These are phyloP conservation scores for Chlamydomonas sp. DNA, from an alignment of 139 green algal genomes.

Conservation along the genomic window DNA sequence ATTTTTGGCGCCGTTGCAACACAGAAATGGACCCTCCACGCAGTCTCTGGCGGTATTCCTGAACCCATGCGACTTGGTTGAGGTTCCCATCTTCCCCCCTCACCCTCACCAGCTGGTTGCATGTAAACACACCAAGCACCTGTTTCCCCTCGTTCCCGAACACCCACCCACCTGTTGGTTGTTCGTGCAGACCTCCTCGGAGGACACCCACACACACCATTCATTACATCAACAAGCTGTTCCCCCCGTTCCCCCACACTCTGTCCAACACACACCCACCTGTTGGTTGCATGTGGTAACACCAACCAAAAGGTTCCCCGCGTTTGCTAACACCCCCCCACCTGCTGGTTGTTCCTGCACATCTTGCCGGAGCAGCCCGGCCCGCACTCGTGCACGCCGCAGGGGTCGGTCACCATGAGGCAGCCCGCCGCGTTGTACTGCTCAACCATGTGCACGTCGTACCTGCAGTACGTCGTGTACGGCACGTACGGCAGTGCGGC, in stretches of 20 bases:
- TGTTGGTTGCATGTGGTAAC: background rate
- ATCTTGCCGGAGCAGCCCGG: background rate
- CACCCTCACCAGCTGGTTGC: too few relatives aligned
- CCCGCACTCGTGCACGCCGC: slow-evolving; percentile 57
- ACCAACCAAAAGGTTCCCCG: background rate
- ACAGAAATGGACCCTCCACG: too few relatives aligned
- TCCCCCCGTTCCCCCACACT: background rate
- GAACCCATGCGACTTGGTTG: too few relatives aligned
- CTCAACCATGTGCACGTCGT: slow-evolving; percentile 23
- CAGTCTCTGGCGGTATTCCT: too few relatives aligned
- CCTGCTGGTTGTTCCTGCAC: slow-evolving; percentile 52
- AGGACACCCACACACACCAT: too few relatives aligned
- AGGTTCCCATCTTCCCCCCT: too few relatives aligned
- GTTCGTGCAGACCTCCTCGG: too few relatives aligned
- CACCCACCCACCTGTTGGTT: too few relatives aligned
- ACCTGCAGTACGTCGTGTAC: background rate
- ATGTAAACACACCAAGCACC: too few relatives aligned
- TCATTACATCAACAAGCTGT: background rate
- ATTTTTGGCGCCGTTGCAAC: too few relatives aligned
- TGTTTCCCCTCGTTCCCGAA: too few relatives aligned
- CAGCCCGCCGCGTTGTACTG: slow-evolving; percentile 42
- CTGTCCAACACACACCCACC: background rate
- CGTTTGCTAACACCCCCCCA: slow-evolving; percentile 1
- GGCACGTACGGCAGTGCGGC: too few relatives aligned
- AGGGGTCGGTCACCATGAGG: slow-evolving; percentile 41